Percentiles rank a stretch among this genome's conserved stretches.
Evolutionary conservation across 257 asterid species (phyloP).

Genomic region (Henckelia pumila): DNA sequence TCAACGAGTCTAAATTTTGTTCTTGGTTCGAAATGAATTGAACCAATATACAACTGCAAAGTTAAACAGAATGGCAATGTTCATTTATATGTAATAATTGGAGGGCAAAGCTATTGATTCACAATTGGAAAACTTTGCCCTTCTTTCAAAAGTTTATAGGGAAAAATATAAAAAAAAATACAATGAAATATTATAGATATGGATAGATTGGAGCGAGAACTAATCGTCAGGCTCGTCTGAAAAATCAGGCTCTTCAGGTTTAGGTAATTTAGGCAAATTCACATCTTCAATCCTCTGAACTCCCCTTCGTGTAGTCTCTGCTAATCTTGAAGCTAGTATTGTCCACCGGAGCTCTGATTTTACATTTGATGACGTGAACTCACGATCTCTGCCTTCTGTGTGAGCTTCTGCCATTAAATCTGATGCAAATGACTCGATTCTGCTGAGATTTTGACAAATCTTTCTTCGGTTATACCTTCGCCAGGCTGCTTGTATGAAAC

Average conservation of each 20-base stretch:
- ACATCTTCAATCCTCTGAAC: slow-evolving; percentile 75
- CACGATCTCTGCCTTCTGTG: slow-evolving; percentile 37
- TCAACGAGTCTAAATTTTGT: neutral
- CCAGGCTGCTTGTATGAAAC: slow-evolving; percentile 91
- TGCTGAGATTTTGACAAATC: slow-evolving; percentile 59
- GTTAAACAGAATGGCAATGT: no score
- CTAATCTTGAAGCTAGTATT: slow-evolving; percentile 78
- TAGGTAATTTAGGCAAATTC: slow-evolving; percentile 62
- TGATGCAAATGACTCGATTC: slow-evolving; percentile 56
- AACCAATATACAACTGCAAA: neutral
- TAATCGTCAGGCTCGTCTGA: slow-evolving; percentile 75
- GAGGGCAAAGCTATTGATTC: no score
- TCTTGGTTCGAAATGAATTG: neutral
- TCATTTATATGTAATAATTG: no score
- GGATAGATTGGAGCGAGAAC: no score
- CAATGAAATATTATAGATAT: no score
- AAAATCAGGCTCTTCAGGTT: slow-evolving; percentile 89
- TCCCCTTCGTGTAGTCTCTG: slow-evolving; percentile 83
- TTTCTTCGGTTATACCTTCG: slow-evolving; percentile 63
- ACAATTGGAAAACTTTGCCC: no score
- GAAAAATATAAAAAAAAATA: no score
- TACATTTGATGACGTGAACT: slow-evolving; percentile 24
- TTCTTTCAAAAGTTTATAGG: no score
- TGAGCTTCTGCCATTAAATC: slow-evolving; percentile 30
- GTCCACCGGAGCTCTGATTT: slow-evolving; percentile 67